Evolutionary conservation across 2,329 filamentous ascomycete genomes (phyloP).

Genomic region (Orbilia javanica): DNA sequence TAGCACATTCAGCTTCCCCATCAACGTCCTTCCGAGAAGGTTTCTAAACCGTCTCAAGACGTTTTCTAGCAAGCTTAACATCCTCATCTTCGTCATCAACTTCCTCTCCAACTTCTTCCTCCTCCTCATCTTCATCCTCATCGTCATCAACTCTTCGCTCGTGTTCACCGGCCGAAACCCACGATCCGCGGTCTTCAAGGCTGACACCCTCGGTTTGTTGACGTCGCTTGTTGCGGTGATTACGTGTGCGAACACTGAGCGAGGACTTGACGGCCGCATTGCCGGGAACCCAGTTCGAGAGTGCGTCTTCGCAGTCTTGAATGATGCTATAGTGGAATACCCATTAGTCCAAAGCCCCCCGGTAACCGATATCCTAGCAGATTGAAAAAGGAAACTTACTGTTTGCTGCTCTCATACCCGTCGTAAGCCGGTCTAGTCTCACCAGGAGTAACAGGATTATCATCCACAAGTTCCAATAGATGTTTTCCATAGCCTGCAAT

Average conservation of each 20-base stretch:
- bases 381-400: conserved; percentile 65
- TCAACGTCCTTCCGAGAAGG: not conserved
- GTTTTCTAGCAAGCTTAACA: conserved; percentile 47
- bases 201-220: conserved; percentile 51
- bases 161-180: conserved; percentile 56
- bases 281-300: conserved; percentile 95
- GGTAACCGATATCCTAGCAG: not conserved
- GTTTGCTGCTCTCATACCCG: conserved; percentile 97
- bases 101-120: conserved; percentile 40
- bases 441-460: conserved; percentile 95
- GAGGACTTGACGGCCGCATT: conserved; percentile 89
- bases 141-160: conserved; percentile 38
- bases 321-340: conserved; percentile 75
- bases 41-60: conserved; percentile 48
- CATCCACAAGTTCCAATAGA: conserved; percentile 94
- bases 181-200: conserved; percentile 51
- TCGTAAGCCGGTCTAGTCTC: conserved; percentile 97
- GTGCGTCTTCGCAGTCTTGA: conserved; percentile 96
- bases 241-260: conserved; percentile 87
- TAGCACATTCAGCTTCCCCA: not conserved
- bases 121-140: conserved; percentile 41
- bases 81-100: conserved; percentile 50
- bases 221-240: conserved; percentile 65
- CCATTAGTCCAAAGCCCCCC: conserved; percentile 59
- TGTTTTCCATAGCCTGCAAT: conserved; percentile 98